A percentile compares a stretch with the other conserved stretches of the same genome.
Evolutionary conservation across 768 basidiomycete species (phyloP).

Genomic region (Lentinula edodes): DNA sequence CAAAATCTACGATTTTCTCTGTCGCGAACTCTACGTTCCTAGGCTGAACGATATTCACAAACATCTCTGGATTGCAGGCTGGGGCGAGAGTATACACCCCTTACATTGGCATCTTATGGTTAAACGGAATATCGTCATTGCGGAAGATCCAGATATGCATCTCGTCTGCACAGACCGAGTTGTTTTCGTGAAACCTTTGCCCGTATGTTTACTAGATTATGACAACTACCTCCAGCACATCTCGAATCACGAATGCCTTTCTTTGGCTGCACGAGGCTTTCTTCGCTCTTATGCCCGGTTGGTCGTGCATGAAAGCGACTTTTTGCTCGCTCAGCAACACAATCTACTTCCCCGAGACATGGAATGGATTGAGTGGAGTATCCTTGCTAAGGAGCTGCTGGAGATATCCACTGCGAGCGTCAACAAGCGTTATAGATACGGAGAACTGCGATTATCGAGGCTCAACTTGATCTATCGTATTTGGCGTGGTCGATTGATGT

Average conservation of each 20-base stretch:
- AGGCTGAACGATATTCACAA: not conserved
- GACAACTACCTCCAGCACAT: not conserved
- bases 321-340: not conserved
- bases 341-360: not conserved
- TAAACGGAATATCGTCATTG: slow-evolving; percentile 7
- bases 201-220: not conserved
- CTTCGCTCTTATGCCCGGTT: not conserved
- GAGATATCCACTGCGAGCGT: not conserved
- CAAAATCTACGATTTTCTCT: not conserved
- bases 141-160: slow-evolving; percentile 8
- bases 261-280: not conserved
- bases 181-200: not conserved
- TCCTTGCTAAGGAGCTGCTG: not conserved
- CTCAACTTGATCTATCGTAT: slow-evolving; percentile 2
- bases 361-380: not conserved
- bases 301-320: not conserved
- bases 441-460: slow-evolving; percentile 10
- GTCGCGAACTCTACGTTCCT: not conserved
- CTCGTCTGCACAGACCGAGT: not conserved
- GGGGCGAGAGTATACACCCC: slow-evolving; percentile 7
- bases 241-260: not conserved
- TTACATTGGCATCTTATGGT: slow-evolving; percentile 11
- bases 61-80: slow-evolving; percentile 11
- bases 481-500: slow-evolving; percentile 1
- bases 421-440: slow-evolving; percentile 6